phyloP scores from a whole-genome alignment of 192 early-diverging fungal genomes.

The Coemansia sp. region DNA sequence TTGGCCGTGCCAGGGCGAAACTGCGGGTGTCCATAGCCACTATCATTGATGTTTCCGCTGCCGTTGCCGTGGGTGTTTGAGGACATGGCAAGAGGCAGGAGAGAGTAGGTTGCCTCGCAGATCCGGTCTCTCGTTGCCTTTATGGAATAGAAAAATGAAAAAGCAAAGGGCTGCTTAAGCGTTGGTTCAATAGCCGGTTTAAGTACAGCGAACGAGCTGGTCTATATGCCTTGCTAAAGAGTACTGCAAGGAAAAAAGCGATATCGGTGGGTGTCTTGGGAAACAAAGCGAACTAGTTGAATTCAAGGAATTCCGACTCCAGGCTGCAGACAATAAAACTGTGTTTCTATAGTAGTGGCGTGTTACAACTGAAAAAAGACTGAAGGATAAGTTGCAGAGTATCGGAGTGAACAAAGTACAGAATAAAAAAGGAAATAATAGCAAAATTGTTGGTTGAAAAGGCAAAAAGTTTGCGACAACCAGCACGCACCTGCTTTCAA shows the following conservation, averaged over 20 bases:
- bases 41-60: constrained; percentile 12
- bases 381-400: background rate
- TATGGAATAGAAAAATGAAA: background rate
- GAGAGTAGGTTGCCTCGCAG: background rate
- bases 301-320: too few relatives aligned
- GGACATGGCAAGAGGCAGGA: background rate
- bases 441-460: background rate
- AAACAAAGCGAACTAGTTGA: too few relatives aligned
- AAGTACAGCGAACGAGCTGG: too few relatives aligned
- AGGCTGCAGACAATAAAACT: too few relatives aligned
- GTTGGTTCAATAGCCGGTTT: too few relatives aligned
- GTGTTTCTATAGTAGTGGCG: too few relatives aligned
- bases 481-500: background rate
- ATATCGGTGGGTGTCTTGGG: too few relatives aligned
- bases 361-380: background rate
- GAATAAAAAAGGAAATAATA: background rate
- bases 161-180: background rate
- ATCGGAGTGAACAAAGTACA: background rate
- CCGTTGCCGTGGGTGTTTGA: constrained; percentile 10
- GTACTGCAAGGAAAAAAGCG: too few relatives aligned
- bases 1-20: constrained; percentile 43
- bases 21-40: constrained; percentile 19
- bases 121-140: too few relatives aligned
- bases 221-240: too few relatives aligned
- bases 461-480: background rate